phyloP scores from a whole-genome alignment of 495 filamentous ascomycete genomes.

The Hypoxylon fuscum region DNA sequence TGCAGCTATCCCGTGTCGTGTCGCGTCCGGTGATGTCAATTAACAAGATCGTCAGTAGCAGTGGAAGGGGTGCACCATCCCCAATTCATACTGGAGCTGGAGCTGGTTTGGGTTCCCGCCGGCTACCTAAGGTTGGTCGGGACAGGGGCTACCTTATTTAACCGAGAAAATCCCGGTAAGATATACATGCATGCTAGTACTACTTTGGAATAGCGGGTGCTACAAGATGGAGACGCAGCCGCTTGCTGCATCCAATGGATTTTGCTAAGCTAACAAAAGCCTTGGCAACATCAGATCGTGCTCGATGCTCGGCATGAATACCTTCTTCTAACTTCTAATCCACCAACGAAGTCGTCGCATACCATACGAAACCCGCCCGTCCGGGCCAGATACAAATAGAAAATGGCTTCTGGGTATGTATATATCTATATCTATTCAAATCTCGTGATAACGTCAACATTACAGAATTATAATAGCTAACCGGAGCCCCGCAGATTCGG shows the following conservation, averaged over 20 bases:
- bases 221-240: background rate
- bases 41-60: constrained; percentile 30
- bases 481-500: constrained; percentile 33
- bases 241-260: background rate
- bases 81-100: too few relatives aligned
- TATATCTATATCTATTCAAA: background rate
- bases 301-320: too few relatives aligned
- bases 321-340: too few relatives aligned
- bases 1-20: constrained; percentile 22
- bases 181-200: too few relatives aligned
- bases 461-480: constrained; percentile 8
- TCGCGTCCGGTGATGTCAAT: constrained; percentile 47
- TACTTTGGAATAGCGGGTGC: background rate
- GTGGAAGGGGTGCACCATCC: too few relatives aligned
- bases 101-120: too few relatives aligned
- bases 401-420: constrained; percentile 42
- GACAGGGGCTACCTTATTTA: too few relatives aligned
- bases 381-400: constrained; percentile 18
- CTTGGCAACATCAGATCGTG: background rate
- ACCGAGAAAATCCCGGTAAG: too few relatives aligned
- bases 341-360: constrained; percentile 5
- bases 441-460: background rate
- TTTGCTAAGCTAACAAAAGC: background rate
- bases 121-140: too few relatives aligned
- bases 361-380: constrained; percentile 19